These are phyloP conservation scores for Myrmaecium sp. DNA, from an alignment of 2,329 filamentous ascomycete genomes.

Conservation along the genomic window DNA sequence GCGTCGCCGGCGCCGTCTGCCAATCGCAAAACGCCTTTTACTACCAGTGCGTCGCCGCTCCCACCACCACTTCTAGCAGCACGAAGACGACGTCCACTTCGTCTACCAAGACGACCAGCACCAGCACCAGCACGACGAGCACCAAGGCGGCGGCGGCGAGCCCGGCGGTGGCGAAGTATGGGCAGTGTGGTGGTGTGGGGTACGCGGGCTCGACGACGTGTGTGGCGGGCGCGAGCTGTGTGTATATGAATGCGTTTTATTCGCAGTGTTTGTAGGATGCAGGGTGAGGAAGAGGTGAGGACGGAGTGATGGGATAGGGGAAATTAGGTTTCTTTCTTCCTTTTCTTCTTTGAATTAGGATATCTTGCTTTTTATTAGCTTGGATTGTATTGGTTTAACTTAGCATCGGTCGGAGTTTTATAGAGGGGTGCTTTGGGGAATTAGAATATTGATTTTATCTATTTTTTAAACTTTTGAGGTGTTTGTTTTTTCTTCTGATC, in stretches of 20 bases:
- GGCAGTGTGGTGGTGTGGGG: conserved; percentile 29
- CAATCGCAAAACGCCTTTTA: conserved; percentile 27
- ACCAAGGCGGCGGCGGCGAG: conserved; percentile 7
- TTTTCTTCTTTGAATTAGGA: no score
- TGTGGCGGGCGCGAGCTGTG: conserved; percentile 22
- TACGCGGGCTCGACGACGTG: conserved; percentile 25
- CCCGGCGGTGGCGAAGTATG: conserved; percentile 15
- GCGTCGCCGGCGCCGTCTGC: conserved; percentile 23
- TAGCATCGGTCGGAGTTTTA: no score
- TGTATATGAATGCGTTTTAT: conserved; percentile 27
- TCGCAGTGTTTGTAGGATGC: conserved; percentile 31
- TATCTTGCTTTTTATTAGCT: no score
- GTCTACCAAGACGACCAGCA: conserved; percentile 8
- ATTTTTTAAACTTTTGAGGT: no score
- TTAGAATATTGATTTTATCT: no score
- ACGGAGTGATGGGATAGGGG: no score
- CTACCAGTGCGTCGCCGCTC: conserved; percentile 30
- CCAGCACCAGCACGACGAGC: conserved; percentile 6
- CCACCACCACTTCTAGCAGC: no score
- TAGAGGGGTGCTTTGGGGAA: no score
- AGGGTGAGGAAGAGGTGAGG: no score
- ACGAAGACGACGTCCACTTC: conserved; percentile 12
- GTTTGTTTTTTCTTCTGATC: no score
- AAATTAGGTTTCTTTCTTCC: no score
- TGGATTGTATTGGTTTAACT: no score